Evolutionary conservation across 1,139 yeast species (phyloP).

Genomic region (Debaryomyces udenii): DNA sequence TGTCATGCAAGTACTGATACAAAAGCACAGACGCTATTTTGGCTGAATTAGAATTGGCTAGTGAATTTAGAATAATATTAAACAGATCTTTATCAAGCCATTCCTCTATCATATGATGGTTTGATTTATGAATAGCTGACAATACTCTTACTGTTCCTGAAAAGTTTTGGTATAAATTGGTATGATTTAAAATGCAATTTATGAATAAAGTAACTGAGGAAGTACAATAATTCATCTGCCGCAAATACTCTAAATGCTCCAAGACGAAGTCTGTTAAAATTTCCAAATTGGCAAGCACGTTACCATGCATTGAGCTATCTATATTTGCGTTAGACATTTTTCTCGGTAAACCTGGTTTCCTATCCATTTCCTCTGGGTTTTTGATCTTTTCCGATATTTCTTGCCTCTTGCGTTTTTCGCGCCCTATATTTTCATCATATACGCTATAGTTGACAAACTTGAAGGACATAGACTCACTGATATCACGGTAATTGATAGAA

Average conservation of each 20-base stretch:
- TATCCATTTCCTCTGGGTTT: slow-evolving; percentile 19
- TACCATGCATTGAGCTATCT: slow-evolving; percentile 30
- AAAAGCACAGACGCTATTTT: slow-evolving; percentile 31
- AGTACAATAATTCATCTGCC: slow-evolving; percentile 18
- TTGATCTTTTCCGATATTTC: slow-evolving; percentile 16
- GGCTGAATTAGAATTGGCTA: slow-evolving; percentile 33
- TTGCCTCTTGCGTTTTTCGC: slow-evolving; percentile 14
- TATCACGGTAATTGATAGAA: slow-evolving; percentile 30
- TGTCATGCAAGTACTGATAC: slow-evolving; percentile 24
- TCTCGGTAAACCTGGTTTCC: slow-evolving; percentile 18
- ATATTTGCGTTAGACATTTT: slow-evolving; percentile 27
- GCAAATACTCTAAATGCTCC: slow-evolving; percentile 30
- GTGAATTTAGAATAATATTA: slow-evolving; percentile 31
- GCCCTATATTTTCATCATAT: slow-evolving; percentile 27
- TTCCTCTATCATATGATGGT: slow-evolving; percentile 19
- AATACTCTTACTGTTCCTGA: slow-evolving; percentile 34
- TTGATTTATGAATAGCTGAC: slow-evolving; percentile 21
- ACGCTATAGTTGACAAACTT: slow-evolving; percentile 31
- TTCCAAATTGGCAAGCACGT: slow-evolving; percentile 35
- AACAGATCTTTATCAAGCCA: slow-evolving; percentile 38
- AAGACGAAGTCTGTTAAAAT: slow-evolving; percentile 27
- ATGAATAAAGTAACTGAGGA: slow-evolving; percentile 34
- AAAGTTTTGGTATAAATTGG: slow-evolving; percentile 39
- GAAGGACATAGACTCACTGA: slow-evolving; percentile 33
- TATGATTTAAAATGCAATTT: slow-evolving; percentile 43